phyloP scores from a whole-genome alignment of 2,329 filamentous ascomycete species.

The Rutstroemia sp. region DNA sequence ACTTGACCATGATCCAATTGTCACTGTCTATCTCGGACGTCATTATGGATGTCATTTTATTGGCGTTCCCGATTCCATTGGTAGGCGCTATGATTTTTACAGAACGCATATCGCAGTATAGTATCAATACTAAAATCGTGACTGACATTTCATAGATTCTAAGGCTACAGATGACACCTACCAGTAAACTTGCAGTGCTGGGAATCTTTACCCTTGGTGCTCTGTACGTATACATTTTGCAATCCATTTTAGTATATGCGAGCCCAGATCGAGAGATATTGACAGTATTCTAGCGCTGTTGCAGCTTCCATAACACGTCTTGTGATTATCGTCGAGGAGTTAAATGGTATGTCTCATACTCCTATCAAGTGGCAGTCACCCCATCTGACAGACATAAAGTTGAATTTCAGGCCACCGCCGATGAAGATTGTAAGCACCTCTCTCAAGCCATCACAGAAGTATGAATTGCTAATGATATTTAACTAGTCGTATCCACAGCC shows the following conservation, averaged over 20 bases:
- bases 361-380: background rate
- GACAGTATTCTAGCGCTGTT: background rate
- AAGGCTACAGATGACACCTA: background rate
- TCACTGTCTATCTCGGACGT: background rate
- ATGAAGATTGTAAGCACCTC: background rate
- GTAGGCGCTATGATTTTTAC: background rate
- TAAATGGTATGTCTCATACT: background rate
- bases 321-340: background rate
- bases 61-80: background rate
- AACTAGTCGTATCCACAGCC: background rate
- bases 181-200: background rate
- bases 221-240: background rate
- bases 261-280: background rate
- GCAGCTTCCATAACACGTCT: slow-evolving; percentile 1
- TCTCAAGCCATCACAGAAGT: background rate
- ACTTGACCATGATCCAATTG: background rate
- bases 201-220: background rate
- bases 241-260: background rate
- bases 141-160: background rate
- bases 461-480: background rate
- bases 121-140: background rate
- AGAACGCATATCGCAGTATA: background rate
- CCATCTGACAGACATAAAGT: background rate
- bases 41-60: background rate
- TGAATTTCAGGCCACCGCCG: background rate